A percentile compares a stretch with the other conserved stretches of the same genome.
phyloP scores from a whole-genome alignment of 768 basidiomycete species.

The Mycena olivaceomarginata region DNA sequence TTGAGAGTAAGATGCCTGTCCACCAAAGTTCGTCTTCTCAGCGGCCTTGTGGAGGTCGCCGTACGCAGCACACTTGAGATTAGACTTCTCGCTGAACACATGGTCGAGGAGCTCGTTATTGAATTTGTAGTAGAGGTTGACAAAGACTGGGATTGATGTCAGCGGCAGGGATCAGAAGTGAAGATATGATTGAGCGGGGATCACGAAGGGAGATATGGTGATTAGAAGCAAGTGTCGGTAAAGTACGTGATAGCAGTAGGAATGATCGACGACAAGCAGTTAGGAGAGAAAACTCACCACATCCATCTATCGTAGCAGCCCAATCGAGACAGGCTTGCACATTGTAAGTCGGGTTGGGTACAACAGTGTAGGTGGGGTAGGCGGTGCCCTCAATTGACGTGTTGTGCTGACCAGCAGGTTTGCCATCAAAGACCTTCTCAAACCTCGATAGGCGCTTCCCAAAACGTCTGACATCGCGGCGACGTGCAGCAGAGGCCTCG shows the following conservation, averaged over 20 bases:
- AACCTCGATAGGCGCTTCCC: slow-evolving; percentile 47
- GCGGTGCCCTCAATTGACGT: slow-evolving; percentile 69
- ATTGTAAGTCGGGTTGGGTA: slow-evolving; percentile 67
- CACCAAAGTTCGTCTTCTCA: slow-evolving; percentile 68
- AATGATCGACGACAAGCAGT: not conserved
- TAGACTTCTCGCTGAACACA: slow-evolving; percentile 61
- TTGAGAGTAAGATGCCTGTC: slow-evolving; percentile 61
- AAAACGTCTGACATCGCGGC: slow-evolving; percentile 28
- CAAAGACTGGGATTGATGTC: slow-evolving; percentile 59
- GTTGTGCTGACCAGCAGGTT: slow-evolving; percentile 57
- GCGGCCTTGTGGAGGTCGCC: slow-evolving; percentile 63
- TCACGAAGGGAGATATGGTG: not conserved
- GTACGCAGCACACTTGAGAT: slow-evolving; percentile 69
- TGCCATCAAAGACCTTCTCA: slow-evolving; percentile 61
- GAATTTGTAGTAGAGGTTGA: slow-evolving; percentile 69
- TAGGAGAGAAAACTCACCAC: slow-evolving; percentile 58
- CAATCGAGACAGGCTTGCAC: slow-evolving; percentile 64
- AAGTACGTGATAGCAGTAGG: not conserved
- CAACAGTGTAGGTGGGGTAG: slow-evolving; percentile 68
- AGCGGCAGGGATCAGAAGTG: not conserved
- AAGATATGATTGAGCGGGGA: not conserved
- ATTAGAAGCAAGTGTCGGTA: not conserved
- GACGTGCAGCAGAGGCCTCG: slow-evolving; percentile 36
- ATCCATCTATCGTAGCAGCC: slow-evolving; percentile 59
- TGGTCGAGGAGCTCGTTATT: slow-evolving; percentile 65